Percentiles rank a stretch among this genome's conserved stretches.
phyloP scores from a whole-genome alignment of 768 basidiomycete species.

The Clitopilus hobsonii region DNA sequence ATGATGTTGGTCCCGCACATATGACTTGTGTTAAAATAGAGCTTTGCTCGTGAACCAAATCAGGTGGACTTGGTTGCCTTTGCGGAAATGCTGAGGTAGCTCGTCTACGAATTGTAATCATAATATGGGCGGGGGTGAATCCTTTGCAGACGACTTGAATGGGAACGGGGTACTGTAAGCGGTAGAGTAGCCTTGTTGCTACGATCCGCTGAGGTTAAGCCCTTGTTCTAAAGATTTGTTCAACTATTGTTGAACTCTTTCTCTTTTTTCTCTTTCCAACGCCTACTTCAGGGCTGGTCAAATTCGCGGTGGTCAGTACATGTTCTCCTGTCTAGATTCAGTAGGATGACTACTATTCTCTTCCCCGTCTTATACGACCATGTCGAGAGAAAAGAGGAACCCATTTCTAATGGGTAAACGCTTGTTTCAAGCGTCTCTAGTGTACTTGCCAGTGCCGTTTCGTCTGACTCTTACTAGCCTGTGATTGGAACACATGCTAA shows the following conservation, averaged over 20 bases:
- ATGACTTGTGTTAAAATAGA: constrained; percentile 61
- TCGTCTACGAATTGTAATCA: constrained; percentile 56
- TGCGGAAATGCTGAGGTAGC: constrained; percentile 50
- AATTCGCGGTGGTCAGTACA: background rate
- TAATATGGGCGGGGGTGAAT: constrained; percentile 69
- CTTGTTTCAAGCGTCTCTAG: constrained; percentile 49
- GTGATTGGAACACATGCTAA: constrained; percentile 2
- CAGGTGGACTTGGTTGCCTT: constrained; percentile 41
- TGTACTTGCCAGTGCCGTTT: constrained; percentile 90
- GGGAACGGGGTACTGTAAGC: constrained; percentile 72
- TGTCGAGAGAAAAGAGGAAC: constrained; percentile 77
- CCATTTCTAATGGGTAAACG: constrained; percentile 74
- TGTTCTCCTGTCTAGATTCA: constrained; percentile 6
- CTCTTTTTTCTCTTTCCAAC: constrained; percentile 25
- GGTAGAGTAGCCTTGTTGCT: constrained; percentile 77
- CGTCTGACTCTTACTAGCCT: constrained; percentile 48
- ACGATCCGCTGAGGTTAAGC: constrained; percentile 76
- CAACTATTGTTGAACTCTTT: constrained; percentile 41
- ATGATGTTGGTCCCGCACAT: constrained; percentile 67
- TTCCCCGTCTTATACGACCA: constrained; percentile 91
- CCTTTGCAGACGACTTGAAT: constrained; percentile 79
- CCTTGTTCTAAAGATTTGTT: constrained; percentile 69
- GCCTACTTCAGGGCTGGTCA: constrained; percentile 38
- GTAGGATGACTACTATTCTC: constrained; percentile 71
- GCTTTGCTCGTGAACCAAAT: constrained; percentile 71